A percentile compares a stretch with the other conserved stretches of the same genome.
These are phyloP conservation scores for Daldinia grandis DNA, from an alignment of 495 filamentous ascomycete species.

Conservation along the genomic window DNA sequence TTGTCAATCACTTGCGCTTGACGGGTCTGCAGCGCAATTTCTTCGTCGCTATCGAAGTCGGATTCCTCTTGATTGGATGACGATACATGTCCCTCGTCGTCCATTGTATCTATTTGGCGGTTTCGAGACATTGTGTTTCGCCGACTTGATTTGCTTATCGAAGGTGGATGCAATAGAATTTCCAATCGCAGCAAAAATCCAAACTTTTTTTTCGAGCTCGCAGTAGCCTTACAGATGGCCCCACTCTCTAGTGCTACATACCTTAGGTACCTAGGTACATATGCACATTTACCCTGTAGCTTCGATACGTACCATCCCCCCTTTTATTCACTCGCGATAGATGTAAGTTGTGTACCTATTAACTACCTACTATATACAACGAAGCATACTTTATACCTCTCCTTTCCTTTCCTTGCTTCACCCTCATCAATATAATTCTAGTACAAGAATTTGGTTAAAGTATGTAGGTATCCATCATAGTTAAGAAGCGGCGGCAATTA, in stretches of 20 bases:
- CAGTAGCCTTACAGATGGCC: constrained; percentile 43
- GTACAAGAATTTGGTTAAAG: neutral
- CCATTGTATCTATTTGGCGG: constrained; percentile 49
- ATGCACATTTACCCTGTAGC: no score
- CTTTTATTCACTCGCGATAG: neutral
- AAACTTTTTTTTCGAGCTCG: constrained; percentile 44
- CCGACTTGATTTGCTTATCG: constrained; percentile 12
- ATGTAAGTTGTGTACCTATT: no score
- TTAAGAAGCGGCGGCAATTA: constrained; percentile 40
- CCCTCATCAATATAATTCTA: neutral
- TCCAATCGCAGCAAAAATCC: constrained; percentile 6
- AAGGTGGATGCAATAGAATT: constrained; percentile 25
- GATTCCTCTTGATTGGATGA: constrained; percentile 40
- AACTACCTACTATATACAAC: no score
- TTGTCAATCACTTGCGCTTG: constrained; percentile 61
- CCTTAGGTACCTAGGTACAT: neutral
- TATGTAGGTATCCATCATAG: neutral
- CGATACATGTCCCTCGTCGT: constrained; percentile 45
- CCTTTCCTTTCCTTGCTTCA: neutral
- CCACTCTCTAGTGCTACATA: constrained; percentile 20
- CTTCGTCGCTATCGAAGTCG: constrained; percentile 39
- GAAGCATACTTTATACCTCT: neutral
- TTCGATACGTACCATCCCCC: neutral
- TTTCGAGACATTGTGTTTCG: constrained; percentile 34
- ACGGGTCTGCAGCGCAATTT: constrained; percentile 30